Evolutionary conservation across 106 monocot genomes (phyloP), one percentile per base, ranked within the genome.

Genomic region (Dendrobium catenatum): DNA sequence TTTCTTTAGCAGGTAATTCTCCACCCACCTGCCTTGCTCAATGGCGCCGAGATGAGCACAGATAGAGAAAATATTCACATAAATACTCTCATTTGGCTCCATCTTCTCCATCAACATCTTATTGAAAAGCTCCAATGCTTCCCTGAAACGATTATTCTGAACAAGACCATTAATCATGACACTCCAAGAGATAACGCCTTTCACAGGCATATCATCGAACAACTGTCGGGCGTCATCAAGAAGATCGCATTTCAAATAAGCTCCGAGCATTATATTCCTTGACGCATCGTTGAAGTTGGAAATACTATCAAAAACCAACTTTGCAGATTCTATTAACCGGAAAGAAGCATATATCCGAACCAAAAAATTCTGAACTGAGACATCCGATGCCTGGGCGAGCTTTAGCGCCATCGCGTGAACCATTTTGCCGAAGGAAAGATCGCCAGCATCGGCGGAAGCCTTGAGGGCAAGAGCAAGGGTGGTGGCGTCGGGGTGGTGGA

Each of bases 161-260:
- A 84, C 48, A 17, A 73, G 75, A 10, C 88, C 91, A 75, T 78
- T 77, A 58, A 89, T 86, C 73, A 89, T 79, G 43, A 83, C 86
- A 41, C 86, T 86, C 88, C 89, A 89, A 16, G 81, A 81, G 9
- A 84, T 59, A 40, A 81, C 59, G 55, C 72, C 75, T 72, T 55
- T 78, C 6, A 79, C 41, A 42, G 44, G 24, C 68, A 79, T 82
- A 78, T 58, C 70, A 75, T 83, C 85, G 74, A 86, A 88, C 82
- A 83, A 5, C 58, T 78, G 41, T 9, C 79, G 80, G 2, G 88
- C 88, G 42, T 81, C 78, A 5, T 73, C 78, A 8, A 87, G 84
- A 22, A 58, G 54, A 6, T 78, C 87, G 42, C 84, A 84, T 73
- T 87, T 84, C 44, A 82, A 10, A 19, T 54, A 78, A 43, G 20